Percentiles rank a stretch among this genome's conserved stretches.
Evolutionary conservation across 2,329 filamentous ascomycete genomes (phyloP).

Genomic region (Fusarium pseudonygamai): DNA sequence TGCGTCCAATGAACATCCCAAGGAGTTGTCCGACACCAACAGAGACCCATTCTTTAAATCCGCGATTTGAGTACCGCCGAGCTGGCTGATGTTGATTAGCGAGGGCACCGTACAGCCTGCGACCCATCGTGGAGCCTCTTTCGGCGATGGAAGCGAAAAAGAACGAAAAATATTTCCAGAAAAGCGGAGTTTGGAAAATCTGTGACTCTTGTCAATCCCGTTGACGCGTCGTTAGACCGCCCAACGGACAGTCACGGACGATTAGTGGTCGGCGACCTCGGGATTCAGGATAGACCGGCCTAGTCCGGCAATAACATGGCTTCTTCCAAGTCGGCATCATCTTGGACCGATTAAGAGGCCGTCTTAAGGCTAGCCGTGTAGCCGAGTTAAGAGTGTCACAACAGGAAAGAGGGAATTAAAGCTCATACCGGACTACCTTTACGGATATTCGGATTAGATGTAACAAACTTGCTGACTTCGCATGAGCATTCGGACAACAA

Average conservation of each 20-base stretch:
- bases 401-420: background rate
- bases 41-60: slow-evolving; percentile 14
- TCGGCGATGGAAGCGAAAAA: slow-evolving; percentile 30
- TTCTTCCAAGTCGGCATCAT: slow-evolving; percentile 22
- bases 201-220: slow-evolving; percentile 33
- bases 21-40: background rate
- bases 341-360: slow-evolving; percentile 27
- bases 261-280: slow-evolving; percentile 25
- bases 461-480: background rate
- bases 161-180: slow-evolving; percentile 28
- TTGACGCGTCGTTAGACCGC: background rate
- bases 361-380: slow-evolving; percentile 6
- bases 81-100: slow-evolving; percentile 17
- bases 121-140: slow-evolving; percentile 13
- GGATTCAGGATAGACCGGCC: slow-evolving; percentile 16
- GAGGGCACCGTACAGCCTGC: slow-evolving; percentile 1
- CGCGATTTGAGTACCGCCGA: slow-evolving; percentile 25
- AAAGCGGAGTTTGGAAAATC: slow-evolving; percentile 24
- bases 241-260: slow-evolving; percentile 18
- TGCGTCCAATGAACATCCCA: slow-evolving; percentile 6
- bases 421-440: slow-evolving; percentile 2
- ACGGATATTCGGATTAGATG: slow-evolving; percentile 6
- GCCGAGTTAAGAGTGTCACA: slow-evolving; percentile 12
- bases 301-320: slow-evolving; percentile 24
- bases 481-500: background rate